phyloP scores from a whole-genome alignment of 78 protist species.

The Tieghemostelium lacteum region DNA sequence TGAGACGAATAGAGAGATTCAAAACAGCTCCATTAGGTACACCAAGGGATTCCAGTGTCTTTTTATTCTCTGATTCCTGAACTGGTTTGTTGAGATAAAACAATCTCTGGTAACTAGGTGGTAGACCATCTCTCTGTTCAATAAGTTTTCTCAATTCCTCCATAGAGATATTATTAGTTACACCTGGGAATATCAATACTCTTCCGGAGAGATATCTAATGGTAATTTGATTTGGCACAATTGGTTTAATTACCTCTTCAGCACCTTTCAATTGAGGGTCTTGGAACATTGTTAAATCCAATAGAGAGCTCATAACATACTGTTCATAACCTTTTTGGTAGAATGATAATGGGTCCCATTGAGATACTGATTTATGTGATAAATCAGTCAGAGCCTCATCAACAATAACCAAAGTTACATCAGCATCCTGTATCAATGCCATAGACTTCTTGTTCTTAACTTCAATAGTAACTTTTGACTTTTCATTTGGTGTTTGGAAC shows the following conservation, averaged over 20 bases:
- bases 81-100: conserved; percentile 41
- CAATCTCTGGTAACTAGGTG: conserved; percentile 23
- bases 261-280: background rate
- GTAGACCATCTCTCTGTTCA: conserved; percentile 44
- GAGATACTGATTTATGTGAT: too few relatives aligned
- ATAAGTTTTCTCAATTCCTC: conserved; percentile 1
- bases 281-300: background rate
- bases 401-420: conserved; percentile 25
- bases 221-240: background rate
- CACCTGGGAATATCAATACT: background rate
- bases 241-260: background rate
- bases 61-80: background rate
- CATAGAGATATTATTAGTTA: background rate
- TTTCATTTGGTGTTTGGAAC: conserved; percentile 24
- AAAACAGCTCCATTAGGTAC: background rate
- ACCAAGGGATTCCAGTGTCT: background rate
- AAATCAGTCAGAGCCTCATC: conserved; percentile 29
- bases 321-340: too few relatives aligned
- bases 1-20: conserved; percentile 17
- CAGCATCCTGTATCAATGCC: conserved; percentile 3
- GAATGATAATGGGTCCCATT: too few relatives aligned
- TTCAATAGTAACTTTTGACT: background rate
- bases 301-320: background rate
- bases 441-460: background rate
- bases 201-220: conserved; percentile 40